phyloP scores from a whole-genome alignment of 352 stramenopile species.

The Phytophthora ohioensis region DNA sequence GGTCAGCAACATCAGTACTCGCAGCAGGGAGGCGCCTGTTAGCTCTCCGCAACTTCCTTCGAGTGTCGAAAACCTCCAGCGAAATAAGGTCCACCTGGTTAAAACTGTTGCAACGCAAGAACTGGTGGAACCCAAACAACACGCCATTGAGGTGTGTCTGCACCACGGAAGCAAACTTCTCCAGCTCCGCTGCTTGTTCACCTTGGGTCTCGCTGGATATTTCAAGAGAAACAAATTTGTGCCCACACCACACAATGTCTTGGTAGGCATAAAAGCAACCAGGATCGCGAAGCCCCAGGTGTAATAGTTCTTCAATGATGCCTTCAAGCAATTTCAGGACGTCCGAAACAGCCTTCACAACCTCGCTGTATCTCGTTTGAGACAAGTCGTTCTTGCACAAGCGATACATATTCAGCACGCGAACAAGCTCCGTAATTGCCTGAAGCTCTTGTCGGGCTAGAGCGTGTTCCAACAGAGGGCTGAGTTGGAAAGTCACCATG shows the following conservation, averaged over 20 bases:
- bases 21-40: conserved; percentile 27
- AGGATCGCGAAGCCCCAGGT: conserved; percentile 66
- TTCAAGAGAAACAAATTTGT: conserved; percentile 52
- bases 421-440: conserved; percentile 63
- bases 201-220: conserved; percentile 4
- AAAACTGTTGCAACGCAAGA: conserved; percentile 83
- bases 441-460: conserved; percentile 73
- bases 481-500: conserved; percentile 84
- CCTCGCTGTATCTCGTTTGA: conserved; percentile 18
- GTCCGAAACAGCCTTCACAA: conserved; percentile 42
- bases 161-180: conserved; percentile 56
- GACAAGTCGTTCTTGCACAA: conserved; percentile 31
- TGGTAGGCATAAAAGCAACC: conserved; percentile 81
- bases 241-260: conserved; percentile 87
- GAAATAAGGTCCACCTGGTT: conserved; percentile 80
- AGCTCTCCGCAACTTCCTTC: conserved; percentile 61
- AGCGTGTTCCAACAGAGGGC: conserved; percentile 74
- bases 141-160: conserved; percentile 75
- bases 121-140: conserved; percentile 80
- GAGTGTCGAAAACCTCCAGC: conserved; percentile 77
- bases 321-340: conserved; percentile 58
- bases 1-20: conserved; percentile 53
- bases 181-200: conserved; percentile 46
- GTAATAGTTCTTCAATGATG: conserved; percentile 63
- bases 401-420: conserved; percentile 62